Conservation (phyloP, 1,284 basidiomycete genomes). For the Butyriboletus appendiculatus region DNA sequence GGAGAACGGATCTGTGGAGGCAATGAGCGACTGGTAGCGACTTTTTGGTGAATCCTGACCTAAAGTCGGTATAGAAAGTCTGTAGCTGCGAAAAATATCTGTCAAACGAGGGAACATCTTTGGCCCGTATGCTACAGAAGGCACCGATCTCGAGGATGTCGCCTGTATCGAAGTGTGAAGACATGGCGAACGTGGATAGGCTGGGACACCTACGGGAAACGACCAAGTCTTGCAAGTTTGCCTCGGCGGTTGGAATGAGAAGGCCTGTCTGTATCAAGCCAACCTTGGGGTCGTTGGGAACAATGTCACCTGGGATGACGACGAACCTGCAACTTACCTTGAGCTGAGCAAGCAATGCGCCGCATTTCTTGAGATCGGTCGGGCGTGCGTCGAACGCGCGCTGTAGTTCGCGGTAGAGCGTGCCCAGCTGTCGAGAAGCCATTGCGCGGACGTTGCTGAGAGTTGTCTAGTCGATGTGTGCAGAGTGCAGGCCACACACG, state of each 20-base stretch:
- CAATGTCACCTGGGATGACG: background rate
- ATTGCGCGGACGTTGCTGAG: constrained; percentile 36
- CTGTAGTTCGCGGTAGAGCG: constrained; percentile 61
- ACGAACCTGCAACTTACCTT: constrained; percentile 51
- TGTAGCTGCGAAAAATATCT: constrained; percentile 93
- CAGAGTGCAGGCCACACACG: constrained; percentile 14
- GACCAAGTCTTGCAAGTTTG: constrained; percentile 61
- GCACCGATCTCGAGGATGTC: constrained; percentile 96
- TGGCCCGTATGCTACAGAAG: constrained; percentile 87
- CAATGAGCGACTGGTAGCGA: background rate
- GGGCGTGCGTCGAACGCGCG: constrained; percentile 61
- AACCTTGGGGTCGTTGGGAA: constrained; percentile 50
- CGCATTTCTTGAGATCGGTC: constrained; percentile 66
- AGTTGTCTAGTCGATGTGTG: constrained; percentile 17
- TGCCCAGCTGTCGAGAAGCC: constrained; percentile 51
- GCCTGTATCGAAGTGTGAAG: constrained; percentile 47
- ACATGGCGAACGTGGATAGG: background rate
- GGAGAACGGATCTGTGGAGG: constrained; percentile 61
- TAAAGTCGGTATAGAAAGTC: constrained; percentile 90
- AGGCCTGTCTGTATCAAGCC: constrained; percentile 78
- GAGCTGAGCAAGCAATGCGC: constrained; percentile 62
- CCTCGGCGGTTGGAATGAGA: constrained; percentile 62
- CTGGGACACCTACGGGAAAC: constrained; percentile 60
- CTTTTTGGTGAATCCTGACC: constrained; percentile 41
- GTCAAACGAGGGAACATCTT: constrained; percentile 91